Conservation (phyloP, 257 asterid species). For the Henckelia pumila region DNA sequence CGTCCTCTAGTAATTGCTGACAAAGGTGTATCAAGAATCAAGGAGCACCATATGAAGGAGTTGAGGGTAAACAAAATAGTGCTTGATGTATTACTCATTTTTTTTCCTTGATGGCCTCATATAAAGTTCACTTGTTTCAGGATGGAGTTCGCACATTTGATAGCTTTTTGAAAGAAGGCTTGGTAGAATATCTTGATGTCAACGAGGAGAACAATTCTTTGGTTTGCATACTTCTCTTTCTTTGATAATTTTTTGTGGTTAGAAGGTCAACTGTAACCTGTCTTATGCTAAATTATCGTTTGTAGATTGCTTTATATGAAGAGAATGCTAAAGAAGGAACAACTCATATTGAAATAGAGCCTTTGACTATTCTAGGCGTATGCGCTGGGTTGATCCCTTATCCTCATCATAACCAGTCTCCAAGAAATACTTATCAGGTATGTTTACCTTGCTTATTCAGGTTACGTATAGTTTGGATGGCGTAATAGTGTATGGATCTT, state of each 20-base stretch:
- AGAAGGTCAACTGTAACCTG: constrained; percentile 11
- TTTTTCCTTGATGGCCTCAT: constrained; percentile 23
- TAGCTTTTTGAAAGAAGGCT: constrained; percentile 78
- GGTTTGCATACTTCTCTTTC: constrained; percentile 44
- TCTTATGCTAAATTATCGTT: constrained; percentile 28
- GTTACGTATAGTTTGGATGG: background rate
- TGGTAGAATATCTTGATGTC: constrained; percentile 95
- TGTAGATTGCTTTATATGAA: constrained; percentile 86
- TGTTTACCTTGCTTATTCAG: constrained; percentile 12
- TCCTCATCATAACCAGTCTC: constrained; percentile 99
- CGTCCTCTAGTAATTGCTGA: constrained; percentile 98
- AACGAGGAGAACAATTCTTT: constrained; percentile 95
- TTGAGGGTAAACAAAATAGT: constrained; percentile 55
- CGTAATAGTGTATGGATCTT: background rate
- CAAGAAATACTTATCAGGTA: constrained; percentile 97
- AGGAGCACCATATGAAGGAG: constrained; percentile 95
- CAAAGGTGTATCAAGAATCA: constrained; percentile 86
- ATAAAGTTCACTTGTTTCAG: constrained; percentile 41
- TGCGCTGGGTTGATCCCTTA: constrained; percentile 94
- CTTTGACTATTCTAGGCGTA: constrained; percentile 88
- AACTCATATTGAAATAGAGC: constrained; percentile 96
- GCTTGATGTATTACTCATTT: constrained; percentile 19
- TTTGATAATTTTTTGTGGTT: constrained; percentile 3
- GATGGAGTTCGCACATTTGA: constrained; percentile 86
- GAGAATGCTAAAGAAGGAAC: constrained; percentile 68